Conservation (phyloP, 305 asterid species). For the Fraxinus baroniana region DNA sequence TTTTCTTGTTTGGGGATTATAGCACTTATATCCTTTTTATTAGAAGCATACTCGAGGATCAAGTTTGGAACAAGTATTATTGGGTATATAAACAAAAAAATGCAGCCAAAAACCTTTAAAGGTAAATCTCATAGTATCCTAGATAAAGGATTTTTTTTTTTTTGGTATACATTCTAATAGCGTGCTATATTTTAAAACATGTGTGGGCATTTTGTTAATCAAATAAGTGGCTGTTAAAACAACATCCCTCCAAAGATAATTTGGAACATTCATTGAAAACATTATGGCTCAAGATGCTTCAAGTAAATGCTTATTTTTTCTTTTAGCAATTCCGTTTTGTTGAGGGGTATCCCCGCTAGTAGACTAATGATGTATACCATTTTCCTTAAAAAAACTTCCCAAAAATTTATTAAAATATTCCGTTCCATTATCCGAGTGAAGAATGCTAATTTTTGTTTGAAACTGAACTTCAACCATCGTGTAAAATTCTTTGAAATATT, state of each 20-base stretch:
- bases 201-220: background rate
- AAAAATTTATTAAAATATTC: too few relatives aligned
- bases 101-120: too few relatives aligned
- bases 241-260: background rate
- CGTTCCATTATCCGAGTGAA: too few relatives aligned
- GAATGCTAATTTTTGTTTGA: too few relatives aligned
- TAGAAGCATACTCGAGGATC: background rate
- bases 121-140: background rate
- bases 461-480: too few relatives aligned
- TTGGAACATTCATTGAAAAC: background rate
- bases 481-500: too few relatives aligned
- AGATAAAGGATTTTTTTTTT: background rate
- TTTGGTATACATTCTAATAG: too few relatives aligned
- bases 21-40: background rate
- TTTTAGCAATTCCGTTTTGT: background rate
- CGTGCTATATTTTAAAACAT: background rate
- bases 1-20: background rate
- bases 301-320: background rate
- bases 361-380: too few relatives aligned
- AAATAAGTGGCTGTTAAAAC: background rate
- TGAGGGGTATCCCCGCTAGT: too few relatives aligned
- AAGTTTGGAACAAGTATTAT: too few relatives aligned
- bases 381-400: too few relatives aligned
- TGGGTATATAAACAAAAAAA: background rate
- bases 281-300: background rate